Conservation (phyloP, 805 yeast genomes). For the Monosporozyma yasuniensis region DNA sequence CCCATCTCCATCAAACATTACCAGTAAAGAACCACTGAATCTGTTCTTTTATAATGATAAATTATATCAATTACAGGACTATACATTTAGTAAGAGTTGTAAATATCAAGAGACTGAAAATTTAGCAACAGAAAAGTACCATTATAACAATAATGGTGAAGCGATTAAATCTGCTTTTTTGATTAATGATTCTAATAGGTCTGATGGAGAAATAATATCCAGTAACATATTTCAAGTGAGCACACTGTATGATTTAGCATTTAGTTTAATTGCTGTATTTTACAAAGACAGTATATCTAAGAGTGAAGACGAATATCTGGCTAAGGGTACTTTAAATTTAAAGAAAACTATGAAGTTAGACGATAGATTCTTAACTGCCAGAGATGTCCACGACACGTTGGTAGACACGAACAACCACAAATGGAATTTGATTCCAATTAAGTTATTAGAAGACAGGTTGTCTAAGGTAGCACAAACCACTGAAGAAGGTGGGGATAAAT, state of each 20-base stretch:
- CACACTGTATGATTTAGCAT: slow-evolving; percentile 19
- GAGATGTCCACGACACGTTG: slow-evolving; percentile 28
- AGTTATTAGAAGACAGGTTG: slow-evolving; percentile 22
- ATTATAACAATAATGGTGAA: slow-evolving; percentile 17
- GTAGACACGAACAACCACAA: slow-evolving; percentile 20
- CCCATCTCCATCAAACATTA: slow-evolving; percentile 25
- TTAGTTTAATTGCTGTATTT: slow-evolving; percentile 21
- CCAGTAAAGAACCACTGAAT: slow-evolving; percentile 11
- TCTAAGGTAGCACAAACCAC: slow-evolving; percentile 33
- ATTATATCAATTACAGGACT: slow-evolving; percentile 15
- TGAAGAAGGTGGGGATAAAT: slow-evolving; percentile 37
- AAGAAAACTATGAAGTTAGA: background rate
- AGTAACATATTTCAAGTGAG: slow-evolving; percentile 14
- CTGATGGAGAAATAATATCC: slow-evolving; percentile 18
- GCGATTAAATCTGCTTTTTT: slow-evolving; percentile 23
- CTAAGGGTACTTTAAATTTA: background rate
- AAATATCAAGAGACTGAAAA: slow-evolving; percentile 15
- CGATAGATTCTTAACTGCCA: slow-evolving; percentile 23
- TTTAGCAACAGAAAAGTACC: slow-evolving; percentile 19
- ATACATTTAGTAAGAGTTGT: slow-evolving; percentile 22
- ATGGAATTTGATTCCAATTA: slow-evolving; percentile 17
- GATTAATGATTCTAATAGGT: slow-evolving; percentile 13
- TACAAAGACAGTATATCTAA: slow-evolving; percentile 8
- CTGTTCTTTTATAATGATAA: slow-evolving; percentile 10
- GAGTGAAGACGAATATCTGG: slow-evolving; percentile 18